These are phyloP conservation scores for Mortierella hygrophila DNA, from an alignment of 192 early-diverging fungal genomes.

Conservation along the genomic window DNA sequence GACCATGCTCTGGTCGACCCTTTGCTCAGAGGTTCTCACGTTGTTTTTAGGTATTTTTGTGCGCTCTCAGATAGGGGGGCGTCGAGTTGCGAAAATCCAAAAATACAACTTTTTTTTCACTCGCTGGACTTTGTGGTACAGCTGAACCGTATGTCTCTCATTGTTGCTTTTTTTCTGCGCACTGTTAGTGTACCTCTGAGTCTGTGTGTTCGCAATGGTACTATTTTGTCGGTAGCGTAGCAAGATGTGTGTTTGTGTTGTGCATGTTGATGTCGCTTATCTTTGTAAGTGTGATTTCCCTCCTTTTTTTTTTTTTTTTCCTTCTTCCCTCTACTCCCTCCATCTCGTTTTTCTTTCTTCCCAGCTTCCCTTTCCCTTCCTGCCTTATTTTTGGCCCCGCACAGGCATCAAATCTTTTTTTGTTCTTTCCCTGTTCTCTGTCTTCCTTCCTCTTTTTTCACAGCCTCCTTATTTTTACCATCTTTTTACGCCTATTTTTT, in stretches of 20 bases:
- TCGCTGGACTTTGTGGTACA: neutral
- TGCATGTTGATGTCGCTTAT: neutral
- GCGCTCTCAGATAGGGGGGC: slow-evolving; percentile 11
- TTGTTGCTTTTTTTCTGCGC: neutral
- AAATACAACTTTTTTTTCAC: slow-evolving; percentile 21
- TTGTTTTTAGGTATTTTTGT: slow-evolving; percentile 2
- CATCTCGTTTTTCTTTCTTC: slow-evolving; percentile 6
- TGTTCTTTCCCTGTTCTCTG: neutral
- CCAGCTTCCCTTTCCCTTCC: neutral
- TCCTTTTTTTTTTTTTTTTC: neutral
- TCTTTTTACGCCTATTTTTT: neutral
- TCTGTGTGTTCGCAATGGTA: neutral
- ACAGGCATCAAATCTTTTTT: slow-evolving; percentile 1
- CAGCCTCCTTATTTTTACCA: slow-evolving; percentile 13
- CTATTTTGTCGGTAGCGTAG: slow-evolving; percentile 2
- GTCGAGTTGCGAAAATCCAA: slow-evolving; percentile 53
- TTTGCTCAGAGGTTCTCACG: neutral
- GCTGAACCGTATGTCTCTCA: neutral
- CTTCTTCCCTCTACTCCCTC: neutral
- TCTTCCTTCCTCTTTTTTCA: neutral
- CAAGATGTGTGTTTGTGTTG: neutral
- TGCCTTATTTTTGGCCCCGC: slow-evolving; percentile 1
- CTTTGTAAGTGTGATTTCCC: neutral
- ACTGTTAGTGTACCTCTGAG: too few species aligned
- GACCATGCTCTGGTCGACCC: neutral